These are phyloP conservation scores for Theileria orientalis DNA, from an alignment of 169 alveolate species.

Conservation along the genomic window DNA sequence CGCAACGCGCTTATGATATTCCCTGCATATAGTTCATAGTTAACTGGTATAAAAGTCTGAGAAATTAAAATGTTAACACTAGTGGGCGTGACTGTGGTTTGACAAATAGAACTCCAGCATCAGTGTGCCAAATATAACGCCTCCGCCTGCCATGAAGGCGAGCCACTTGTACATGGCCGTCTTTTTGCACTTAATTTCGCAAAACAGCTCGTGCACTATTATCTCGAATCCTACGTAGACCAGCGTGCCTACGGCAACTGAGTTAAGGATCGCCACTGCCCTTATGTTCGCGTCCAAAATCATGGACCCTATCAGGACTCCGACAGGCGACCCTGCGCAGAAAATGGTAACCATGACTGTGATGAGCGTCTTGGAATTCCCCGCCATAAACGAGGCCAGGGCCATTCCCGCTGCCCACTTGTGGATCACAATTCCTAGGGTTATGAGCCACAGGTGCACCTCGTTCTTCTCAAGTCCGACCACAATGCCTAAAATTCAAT, in stretches of 20 bases:
- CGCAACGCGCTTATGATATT: too few species aligned
- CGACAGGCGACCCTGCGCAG: conserved; percentile 54
- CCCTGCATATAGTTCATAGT: too few species aligned
- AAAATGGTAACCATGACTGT: conserved; percentile 24
- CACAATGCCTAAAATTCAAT: conserved; percentile 24
- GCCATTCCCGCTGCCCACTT: conserved; percentile 72
- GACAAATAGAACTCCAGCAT: conserved; percentile 25
- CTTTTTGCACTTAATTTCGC: conserved; percentile 37
- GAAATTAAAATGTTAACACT: too few species aligned
- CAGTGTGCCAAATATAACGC: conserved; percentile 26
- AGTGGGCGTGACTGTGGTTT: conserved; percentile 19
- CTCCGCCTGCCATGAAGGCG: conserved; percentile 19
- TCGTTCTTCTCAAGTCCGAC: conserved; percentile 54
- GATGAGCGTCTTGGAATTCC: background rate
- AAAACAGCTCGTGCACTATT: conserved; percentile 45
- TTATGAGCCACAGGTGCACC: conserved; percentile 48
- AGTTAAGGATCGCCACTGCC: conserved; percentile 34
- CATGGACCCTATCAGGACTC: conserved; percentile 40
- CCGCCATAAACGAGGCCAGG: conserved; percentile 38
- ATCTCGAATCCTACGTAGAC: conserved; percentile 57
- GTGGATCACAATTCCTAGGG: conserved; percentile 46
- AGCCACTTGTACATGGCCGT: conserved; percentile 55
- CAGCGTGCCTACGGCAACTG: conserved; percentile 53
- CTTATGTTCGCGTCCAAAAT: conserved; percentile 12
- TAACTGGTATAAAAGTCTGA: too few species aligned